Percentiles rank a stretch among this genome's conserved stretches.
Evolutionary conservation across 768 basidiomycete species (phyloP).

Genomic region (Austroboletus festivus): DNA sequence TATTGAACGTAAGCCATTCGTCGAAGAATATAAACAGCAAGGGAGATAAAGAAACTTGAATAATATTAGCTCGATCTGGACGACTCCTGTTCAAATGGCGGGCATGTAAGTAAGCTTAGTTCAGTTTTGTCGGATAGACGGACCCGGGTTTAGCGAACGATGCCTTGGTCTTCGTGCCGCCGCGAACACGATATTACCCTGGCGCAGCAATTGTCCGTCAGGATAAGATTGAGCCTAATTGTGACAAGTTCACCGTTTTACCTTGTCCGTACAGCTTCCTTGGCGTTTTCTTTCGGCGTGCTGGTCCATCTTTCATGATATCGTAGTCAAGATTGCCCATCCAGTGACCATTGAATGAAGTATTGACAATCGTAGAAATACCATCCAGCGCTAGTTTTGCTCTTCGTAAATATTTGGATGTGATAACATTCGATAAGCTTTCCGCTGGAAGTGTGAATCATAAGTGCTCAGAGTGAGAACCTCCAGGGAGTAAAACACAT

Average conservation of each 20-base stretch:
- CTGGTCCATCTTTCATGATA: conserved; percentile 28
- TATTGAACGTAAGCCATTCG: not conserved
- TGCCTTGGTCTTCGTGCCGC: conserved; percentile 42
- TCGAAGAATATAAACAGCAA: not conserved
- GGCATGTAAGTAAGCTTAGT: not conserved
- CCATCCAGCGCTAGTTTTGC: conserved; percentile 31
- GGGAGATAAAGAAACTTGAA: not conserved
- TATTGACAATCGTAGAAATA: conserved; percentile 36
- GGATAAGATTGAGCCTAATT: not conserved
- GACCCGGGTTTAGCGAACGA: conserved; percentile 45
- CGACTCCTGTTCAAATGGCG: conserved; percentile 7
- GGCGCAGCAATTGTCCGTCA: not conserved
- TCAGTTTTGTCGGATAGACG: not conserved
- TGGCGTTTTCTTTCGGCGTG: conserved; percentile 3
- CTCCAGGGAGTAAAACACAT: no score
- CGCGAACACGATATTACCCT: conserved; percentile 46
- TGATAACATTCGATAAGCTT: conserved; percentile 35
- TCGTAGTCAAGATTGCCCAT: conserved; percentile 23
- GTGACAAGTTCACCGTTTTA: conserved; percentile 25
- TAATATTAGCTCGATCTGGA: conserved; percentile 27
- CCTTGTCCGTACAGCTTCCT: conserved; percentile 26
- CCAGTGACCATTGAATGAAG: conserved; percentile 27
- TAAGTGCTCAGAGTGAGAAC: conserved; percentile 36
- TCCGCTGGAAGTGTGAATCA: no score
- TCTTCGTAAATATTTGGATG: conserved; percentile 26